These are phyloP conservation scores for Rhodotorula toruloides DNA, from an alignment of 768 basidiomycete genomes.

Conservation along the genomic window DNA sequence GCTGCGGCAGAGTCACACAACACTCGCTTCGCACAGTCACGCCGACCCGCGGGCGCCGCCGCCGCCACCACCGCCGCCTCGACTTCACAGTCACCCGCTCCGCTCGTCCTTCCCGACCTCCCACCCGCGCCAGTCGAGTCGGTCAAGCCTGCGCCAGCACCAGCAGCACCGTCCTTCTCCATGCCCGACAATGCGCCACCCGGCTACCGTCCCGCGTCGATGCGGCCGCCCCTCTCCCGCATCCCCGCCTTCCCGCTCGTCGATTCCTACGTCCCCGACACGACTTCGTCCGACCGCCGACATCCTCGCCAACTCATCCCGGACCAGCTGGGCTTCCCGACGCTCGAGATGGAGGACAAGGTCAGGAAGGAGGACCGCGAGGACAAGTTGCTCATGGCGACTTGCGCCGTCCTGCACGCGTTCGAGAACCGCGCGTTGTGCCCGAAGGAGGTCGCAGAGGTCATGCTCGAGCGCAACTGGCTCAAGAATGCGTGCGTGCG, in stretches of 20 bases:
- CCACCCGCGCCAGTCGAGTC: not conserved
- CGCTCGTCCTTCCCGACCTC: not conserved
- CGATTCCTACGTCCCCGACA: constrained; percentile 33
- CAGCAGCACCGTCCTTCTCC: not conserved
- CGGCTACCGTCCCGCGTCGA: constrained; percentile 5
- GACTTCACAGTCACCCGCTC: not conserved
- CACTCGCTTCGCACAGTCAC: not conserved
- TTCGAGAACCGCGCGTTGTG: constrained; percentile 41
- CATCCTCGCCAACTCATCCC: constrained; percentile 35
- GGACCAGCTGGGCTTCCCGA: constrained; percentile 33
- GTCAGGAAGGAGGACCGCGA: constrained; percentile 35
- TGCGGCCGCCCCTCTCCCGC: constrained; percentile 16
- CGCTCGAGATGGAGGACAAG: constrained; percentile 15
- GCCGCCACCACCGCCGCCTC: not conserved
- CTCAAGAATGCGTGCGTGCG: constrained; percentile 38
- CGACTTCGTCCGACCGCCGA: constrained; percentile 12
- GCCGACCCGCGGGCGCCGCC: not conserved
- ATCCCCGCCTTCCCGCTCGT: constrained; percentile 35
- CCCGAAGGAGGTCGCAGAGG: constrained; percentile 42
- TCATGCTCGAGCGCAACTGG: constrained; percentile 40
- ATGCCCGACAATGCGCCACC: not conserved
- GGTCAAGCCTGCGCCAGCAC: not conserved
- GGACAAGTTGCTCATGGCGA: constrained; percentile 37
- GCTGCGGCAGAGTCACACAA: not conserved
- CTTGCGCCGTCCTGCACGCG: constrained; percentile 29